Evolutionary conservation across 179 eudicot genomes (phyloP).

Genomic region (Silene vulgaris): DNA sequence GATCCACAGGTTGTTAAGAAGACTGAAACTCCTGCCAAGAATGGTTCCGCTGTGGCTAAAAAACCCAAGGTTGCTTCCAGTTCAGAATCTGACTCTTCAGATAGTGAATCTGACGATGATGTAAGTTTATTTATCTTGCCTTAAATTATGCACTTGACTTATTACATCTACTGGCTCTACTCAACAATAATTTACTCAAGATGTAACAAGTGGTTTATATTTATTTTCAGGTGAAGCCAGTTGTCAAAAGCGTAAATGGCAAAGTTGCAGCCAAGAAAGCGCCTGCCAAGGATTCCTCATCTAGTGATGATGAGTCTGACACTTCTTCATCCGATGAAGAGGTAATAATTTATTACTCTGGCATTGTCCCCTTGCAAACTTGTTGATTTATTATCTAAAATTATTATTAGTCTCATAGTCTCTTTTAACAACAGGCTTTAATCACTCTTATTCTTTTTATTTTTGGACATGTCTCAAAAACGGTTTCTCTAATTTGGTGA

Average conservation of each 20-base stretch:
- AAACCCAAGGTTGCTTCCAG: slow-evolving; percentile 23
- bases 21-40: slow-evolving; percentile 25
- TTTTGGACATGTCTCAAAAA: too few relatives aligned
- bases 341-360: slow-evolving; percentile 1
- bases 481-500: too few relatives aligned
- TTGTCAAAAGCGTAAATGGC: background rate
- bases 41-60: slow-evolving; percentile 19
- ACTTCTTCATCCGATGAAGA: slow-evolving; percentile 27
- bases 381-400: too few relatives aligned
- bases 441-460: background rate
- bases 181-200: background rate
- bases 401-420: background rate
- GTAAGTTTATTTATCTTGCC: background rate
- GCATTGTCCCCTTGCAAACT: too few relatives aligned
- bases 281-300: background rate
- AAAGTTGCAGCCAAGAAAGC: background rate
- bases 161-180: background rate
- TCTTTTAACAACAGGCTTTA: background rate
- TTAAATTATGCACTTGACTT: background rate
- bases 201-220: background rate
- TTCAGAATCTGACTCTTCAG: slow-evolving; percentile 24
- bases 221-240: background rate
- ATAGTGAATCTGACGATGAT: slow-evolving; percentile 32
- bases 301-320: slow-evolving; percentile 18
- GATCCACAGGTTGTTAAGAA: slow-evolving; percentile 13